Conservation (phyloP, 352 stramenopile genomes). For the Discostella stelligera region DNA sequence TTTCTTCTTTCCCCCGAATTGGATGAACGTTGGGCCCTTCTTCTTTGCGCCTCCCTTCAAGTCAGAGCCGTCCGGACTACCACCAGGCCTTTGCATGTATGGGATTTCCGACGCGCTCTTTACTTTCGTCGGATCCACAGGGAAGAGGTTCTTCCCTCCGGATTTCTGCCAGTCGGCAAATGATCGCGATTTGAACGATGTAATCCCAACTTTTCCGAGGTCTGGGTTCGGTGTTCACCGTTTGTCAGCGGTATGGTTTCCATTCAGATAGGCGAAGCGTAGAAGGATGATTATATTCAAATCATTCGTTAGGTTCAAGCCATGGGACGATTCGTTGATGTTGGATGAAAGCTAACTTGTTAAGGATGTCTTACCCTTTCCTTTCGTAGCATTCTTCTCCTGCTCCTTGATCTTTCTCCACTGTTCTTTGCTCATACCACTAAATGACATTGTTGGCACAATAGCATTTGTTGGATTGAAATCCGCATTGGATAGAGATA, state of each 20-base stretch:
- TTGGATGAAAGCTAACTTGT: too few relatives aligned
- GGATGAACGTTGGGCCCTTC: constrained; percentile 30
- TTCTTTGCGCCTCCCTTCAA: constrained; percentile 56
- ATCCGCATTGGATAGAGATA: constrained; percentile 1
- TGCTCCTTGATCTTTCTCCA: constrained; percentile 75
- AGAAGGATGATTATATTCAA: not conserved
- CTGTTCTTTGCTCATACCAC: constrained; percentile 75
- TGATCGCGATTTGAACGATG: constrained; percentile 74
- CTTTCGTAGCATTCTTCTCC: constrained; percentile 69
- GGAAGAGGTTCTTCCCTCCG: constrained; percentile 80
- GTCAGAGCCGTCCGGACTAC: constrained; percentile 58
- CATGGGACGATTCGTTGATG: too few relatives aligned
- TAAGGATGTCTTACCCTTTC: constrained; percentile 56
- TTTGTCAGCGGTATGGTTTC: not conserved
- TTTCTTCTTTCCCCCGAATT: constrained; percentile 60
- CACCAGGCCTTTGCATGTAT: constrained; percentile 76
- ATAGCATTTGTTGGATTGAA: not conserved
- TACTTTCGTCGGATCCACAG: constrained; percentile 61
- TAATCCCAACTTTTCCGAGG: constrained; percentile 76
- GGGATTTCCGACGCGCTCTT: constrained; percentile 70
- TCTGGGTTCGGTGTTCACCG: constrained; percentile 24
- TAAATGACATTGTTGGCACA: constrained; percentile 9
- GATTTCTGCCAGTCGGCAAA: constrained; percentile 82
- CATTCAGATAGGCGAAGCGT: not conserved
- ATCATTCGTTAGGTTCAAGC: not conserved